Evolutionary conservation across 2,329 filamentous ascomycete genomes (phyloP).

Genomic region (Microdochium paspali): DNA sequence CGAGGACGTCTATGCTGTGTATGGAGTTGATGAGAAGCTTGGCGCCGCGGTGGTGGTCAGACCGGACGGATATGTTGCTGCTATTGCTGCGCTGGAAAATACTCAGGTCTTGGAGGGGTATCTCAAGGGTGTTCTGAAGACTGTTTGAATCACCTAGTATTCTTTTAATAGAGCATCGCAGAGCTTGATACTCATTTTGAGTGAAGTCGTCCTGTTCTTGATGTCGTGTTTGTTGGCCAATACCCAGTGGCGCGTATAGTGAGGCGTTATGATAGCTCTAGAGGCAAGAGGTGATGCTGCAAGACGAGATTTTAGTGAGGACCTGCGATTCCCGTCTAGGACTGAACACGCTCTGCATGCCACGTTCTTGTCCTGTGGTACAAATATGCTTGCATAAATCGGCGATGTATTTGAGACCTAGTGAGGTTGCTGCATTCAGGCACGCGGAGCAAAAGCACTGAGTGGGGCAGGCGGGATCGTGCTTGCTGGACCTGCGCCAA

Average conservation of each 20-base stretch:
- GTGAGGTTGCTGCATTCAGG: neutral
- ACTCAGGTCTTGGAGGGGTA: neutral
- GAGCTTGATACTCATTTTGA: too few species aligned
- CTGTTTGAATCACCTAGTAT: neutral
- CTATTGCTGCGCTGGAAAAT: constrained; percentile 4
- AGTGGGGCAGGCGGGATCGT: neutral
- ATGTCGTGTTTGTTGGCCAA: too few species aligned
- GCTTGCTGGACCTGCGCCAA: neutral
- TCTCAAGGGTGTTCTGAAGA: constrained; percentile 1
- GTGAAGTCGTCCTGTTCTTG: too few species aligned
- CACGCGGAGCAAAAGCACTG: neutral
- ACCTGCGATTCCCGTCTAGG: too few species aligned
- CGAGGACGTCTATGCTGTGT: constrained; percentile 8
- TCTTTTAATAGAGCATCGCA: too few species aligned
- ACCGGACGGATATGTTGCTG: constrained; percentile 13
- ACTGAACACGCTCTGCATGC: too few species aligned
- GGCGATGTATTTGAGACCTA: neutral
- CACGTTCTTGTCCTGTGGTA: too few species aligned
- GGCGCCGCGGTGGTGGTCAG: constrained; percentile 9
- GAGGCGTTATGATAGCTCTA: too few species aligned
- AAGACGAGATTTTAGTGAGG: too few species aligned
- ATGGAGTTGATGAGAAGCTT: constrained; percentile 5
- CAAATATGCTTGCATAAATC: neutral
- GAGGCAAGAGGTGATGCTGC: too few species aligned
- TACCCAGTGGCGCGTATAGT: too few species aligned